Evolutionary conservation across 192 early-diverging fungal species (phyloP).

Genomic region (Coemansia sp.): DNA sequence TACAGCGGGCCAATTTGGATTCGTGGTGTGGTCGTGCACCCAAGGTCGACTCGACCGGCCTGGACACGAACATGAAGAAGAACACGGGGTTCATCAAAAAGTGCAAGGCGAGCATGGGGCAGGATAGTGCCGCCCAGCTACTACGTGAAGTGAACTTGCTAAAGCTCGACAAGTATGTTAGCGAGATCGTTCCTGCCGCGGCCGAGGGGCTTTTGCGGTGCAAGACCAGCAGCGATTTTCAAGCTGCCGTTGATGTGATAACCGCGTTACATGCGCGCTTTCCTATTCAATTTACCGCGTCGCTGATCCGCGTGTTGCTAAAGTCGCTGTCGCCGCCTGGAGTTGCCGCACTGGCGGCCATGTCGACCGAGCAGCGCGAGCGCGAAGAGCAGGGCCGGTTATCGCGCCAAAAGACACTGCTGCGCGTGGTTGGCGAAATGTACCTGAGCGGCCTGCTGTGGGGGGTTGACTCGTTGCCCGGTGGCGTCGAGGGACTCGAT

Average conservation of each 20-base stretch:
- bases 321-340: constrained; percentile 68
- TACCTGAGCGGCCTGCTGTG: constrained; percentile 78
- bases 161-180: constrained; percentile 96
- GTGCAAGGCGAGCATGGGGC: constrained; percentile 73
- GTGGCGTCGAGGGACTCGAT: constrained; percentile 36
- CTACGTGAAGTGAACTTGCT: constrained; percentile 80
- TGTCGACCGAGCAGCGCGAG: constrained; percentile 81
- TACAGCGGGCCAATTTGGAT: constrained; percentile 45
- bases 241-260: constrained; percentile 78
- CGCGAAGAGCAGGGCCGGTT: constrained; percentile 80
- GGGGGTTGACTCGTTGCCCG: constrained; percentile 44
- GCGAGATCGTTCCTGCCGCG: constrained; percentile 85
- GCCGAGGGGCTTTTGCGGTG: constrained; percentile 73
- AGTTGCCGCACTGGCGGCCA: constrained; percentile 60
- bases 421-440: constrained; percentile 80
- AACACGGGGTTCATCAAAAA: constrained; percentile 96
- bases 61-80: constrained; percentile 98
- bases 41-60: constrained; percentile 22
- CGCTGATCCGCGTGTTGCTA: constrained; percentile 66
- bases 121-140: constrained; percentile 67
- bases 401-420: constrained; percentile 62
- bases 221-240: constrained; percentile 72
- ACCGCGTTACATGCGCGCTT: constrained; percentile 91
- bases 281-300: constrained; percentile 72
- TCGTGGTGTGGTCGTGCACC: constrained; percentile 38